A percentile compares a stretch with the other conserved stretches of the same genome.
These are phyloP conservation scores for Curvularia sp. DNA, from an alignment of 2,329 filamentous ascomycete genomes.

Conservation along the genomic window DNA sequence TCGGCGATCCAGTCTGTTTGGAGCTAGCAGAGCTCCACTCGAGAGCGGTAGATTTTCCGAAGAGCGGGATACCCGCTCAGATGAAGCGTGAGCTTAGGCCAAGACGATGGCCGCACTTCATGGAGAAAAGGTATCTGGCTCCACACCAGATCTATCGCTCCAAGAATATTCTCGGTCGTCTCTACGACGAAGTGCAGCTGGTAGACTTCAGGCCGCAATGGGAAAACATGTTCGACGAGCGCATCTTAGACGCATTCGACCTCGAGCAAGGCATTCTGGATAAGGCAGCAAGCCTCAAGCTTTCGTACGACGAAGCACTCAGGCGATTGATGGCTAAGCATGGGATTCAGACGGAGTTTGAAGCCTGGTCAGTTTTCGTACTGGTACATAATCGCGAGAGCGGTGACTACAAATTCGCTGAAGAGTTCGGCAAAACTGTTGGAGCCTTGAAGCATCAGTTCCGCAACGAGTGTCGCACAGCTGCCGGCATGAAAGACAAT, in stretches of 20 bases:
- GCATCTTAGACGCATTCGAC: conserved; percentile 71
- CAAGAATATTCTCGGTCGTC: conserved; percentile 72
- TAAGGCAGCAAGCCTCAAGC: conserved; percentile 71
- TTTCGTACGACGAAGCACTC: conserved; percentile 77
- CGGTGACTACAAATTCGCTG: conserved; percentile 84
- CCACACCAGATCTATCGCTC: conserved; percentile 68
- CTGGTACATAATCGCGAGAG: conserved; percentile 74
- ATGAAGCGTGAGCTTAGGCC: conserved; percentile 70
- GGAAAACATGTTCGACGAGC: conserved; percentile 73
- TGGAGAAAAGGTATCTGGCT: conserved; percentile 69
- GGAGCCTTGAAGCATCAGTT: conserved; percentile 72
- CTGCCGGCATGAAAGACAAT: conserved; percentile 57
- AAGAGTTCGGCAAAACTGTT: conserved; percentile 77
- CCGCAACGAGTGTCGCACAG: conserved; percentile 68
- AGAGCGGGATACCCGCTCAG: conserved; percentile 79
- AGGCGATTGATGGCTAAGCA: conserved; percentile 84
- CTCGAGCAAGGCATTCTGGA: conserved; percentile 63
- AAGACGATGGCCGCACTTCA: conserved; percentile 80
- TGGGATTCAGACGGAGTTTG: conserved; percentile 85
- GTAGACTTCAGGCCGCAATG: conserved; percentile 77
- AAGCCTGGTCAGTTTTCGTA: conserved; percentile 87
- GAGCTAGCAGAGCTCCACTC: conserved; percentile 83
- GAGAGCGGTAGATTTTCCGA: conserved; percentile 90
- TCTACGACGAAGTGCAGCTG: conserved; percentile 78
- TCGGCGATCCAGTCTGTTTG: conserved; percentile 71